Evolutionary conservation across 306 rosid genomes (phyloP), one percentile per base, ranked within the genome.

Genomic region (Myrica gale): DNA sequence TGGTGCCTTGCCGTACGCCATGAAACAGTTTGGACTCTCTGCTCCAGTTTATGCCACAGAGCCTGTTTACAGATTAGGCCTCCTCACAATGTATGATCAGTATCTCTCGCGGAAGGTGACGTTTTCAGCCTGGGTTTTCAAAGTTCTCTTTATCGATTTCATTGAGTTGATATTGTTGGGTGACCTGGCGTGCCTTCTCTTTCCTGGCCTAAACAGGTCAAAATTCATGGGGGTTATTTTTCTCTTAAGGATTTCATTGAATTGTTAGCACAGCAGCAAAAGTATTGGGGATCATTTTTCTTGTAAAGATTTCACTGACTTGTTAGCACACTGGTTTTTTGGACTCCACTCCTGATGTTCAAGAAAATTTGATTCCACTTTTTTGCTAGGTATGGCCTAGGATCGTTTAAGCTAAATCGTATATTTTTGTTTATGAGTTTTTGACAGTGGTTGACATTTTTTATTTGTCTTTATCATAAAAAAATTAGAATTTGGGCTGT

Each of bases 71-170:
- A 81, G 98, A 81, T 69, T 95, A 63, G 98, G 98, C 68, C 96
- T 92, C 67, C 97, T 92, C 71, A 89, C 98, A 4, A 92, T 95
- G 98, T 95, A 95, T 70, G 98, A 95, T 71, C 98, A 95, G 42
- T 95, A 52, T 72, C 81, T 92, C 78, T 82, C 97, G 4, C 85
- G 97, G 74, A 95, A 95, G 98, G 98, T 92, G 80, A 75, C 63
- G 42, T 45, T 65, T 84, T 48, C 78, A 62, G 41, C 1, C 74
- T 74, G 16, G 39, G 45, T 48, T 73, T 20, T 21, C 61, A 61
- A 32, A 42, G 17, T 78, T 75, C 47, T 37, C 43, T 52, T 46
- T 73, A 39, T 67, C 60, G 58, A 41, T 74, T 54, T 69, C 23
- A 47, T 13, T 74, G 43, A 43, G 2, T 52, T 13, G 56, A 52